Evolutionary conservation across 2,329 filamentous ascomycete genomes (phyloP).

Genomic region (Metarhizium sp.): DNA sequence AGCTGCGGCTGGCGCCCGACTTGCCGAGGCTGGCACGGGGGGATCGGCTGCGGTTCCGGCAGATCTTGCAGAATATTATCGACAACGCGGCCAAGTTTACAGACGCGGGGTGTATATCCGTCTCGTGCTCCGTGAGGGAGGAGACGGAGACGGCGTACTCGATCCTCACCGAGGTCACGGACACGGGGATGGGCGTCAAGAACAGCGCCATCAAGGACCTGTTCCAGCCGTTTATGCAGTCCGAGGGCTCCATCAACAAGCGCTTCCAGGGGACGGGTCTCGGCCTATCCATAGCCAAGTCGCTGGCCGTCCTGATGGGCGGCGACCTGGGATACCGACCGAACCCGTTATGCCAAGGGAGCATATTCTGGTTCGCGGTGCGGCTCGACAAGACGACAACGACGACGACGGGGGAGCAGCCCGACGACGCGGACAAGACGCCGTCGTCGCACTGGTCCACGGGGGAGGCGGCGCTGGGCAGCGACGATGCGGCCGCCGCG

Average conservation of each 20-base stretch:
- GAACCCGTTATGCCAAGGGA: slow-evolving; percentile 36
- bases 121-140: slow-evolving; percentile 28
- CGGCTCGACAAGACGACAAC: slow-evolving; percentile 23
- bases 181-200: slow-evolving; percentile 45
- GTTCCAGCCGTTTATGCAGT: slow-evolving; percentile 46
- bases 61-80: slow-evolving; percentile 53
- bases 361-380: slow-evolving; percentile 42
- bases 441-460: neutral
- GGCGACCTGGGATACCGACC: slow-evolving; percentile 32
- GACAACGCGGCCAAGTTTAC: slow-evolving; percentile 56
- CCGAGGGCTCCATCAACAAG: slow-evolving; percentile 35
- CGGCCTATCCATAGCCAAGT: slow-evolving; percentile 48
- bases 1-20: slow-evolving; percentile 30
- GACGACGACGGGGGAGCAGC: slow-evolving; percentile 1
- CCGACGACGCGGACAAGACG: slow-evolving; percentile 16
- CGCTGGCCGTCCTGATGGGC: slow-evolving; percentile 45
- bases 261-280: slow-evolving; percentile 46
- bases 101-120: slow-evolving; percentile 40
- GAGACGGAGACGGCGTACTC: slow-evolving; percentile 33
- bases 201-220: slow-evolving; percentile 33
- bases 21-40: slow-evolving; percentile 42
- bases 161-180: slow-evolving; percentile 42
- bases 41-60: slow-evolving; percentile 50
- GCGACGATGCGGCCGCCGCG: neutral
- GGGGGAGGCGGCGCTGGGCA: neutral